Percentiles rank a stretch among this genome's conserved stretches.
Evolutionary conservation across 257 asterid genomes (phyloP).

Genomic region (Scutellaria barbata): DNA sequence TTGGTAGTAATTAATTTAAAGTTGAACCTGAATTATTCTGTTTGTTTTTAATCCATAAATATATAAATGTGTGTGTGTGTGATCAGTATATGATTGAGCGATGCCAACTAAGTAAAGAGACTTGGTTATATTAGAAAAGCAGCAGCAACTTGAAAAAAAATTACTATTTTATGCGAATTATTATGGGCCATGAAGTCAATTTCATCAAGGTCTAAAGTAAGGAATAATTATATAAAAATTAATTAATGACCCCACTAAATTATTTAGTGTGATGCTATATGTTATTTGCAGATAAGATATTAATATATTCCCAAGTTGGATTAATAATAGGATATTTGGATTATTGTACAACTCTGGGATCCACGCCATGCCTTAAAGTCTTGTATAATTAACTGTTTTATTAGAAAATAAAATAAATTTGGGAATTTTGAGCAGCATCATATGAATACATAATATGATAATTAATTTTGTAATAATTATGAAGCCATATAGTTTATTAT

Average conservation of each 20-base stretch:
- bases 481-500: not conserved
- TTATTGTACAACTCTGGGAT: not conserved
- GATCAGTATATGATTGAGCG: constrained; percentile 22
- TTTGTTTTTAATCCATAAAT: constrained; percentile 9
- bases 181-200: constrained; percentile 35
- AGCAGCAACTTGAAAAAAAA: constrained; percentile 15
- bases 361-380: constrained; percentile 12
- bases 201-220: constrained; percentile 25
- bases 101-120: constrained; percentile 21
- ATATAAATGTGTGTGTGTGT: not conserved
- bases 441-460: no score
- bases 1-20: no score
- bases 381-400: not conserved
- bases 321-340: constrained; percentile 8
- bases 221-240: constrained; percentile 17
- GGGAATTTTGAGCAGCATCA: no score
- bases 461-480: not conserved
- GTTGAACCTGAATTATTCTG: no score
- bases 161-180: constrained; percentile 27
- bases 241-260: constrained; percentile 36
- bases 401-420: not conserved
- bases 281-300: constrained; percentile 38
- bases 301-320: constrained; percentile 35
- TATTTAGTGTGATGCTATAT: constrained; percentile 28
- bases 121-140: constrained; percentile 21